Base-by-base conservation (phyloP, 495 filamentous ascomycete species). In the Podospora conica region DNA sequence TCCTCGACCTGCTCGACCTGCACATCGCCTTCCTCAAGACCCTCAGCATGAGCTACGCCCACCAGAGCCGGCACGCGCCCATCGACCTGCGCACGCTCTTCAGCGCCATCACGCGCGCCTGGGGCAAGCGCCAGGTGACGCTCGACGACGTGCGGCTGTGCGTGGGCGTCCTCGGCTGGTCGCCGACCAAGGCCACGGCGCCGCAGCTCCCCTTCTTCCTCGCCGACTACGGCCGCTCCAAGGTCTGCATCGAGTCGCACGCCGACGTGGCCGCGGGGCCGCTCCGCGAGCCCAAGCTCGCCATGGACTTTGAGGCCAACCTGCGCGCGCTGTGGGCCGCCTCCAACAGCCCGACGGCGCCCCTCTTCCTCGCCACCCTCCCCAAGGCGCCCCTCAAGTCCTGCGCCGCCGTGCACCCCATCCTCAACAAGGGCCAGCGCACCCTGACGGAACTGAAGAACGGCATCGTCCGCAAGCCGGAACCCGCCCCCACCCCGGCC, bases 41-140 rank as follows among this genome's bases (percentile, higher is more conserved):
- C 21, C 74, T 88, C 21, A 83, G 79, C 21, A 72, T 88, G 60
- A 83, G 88, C 64, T 82, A 82, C 65, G 86, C 86, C 0, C 89
- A 92, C 77, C 85, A 90, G 77, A 87, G 88, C 69, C 77, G 79
- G 9, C 71, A 80, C 48, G 81, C 83, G 0, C 86, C 88, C 10
- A 81, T 81, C 48, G 86, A 90, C 71, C 68, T 90, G 28, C 79
- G 79, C n/a, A 73, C 70, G 2, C 75, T 91, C 8, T 82, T 78
- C 48, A 81, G 83, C 5, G 79, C 81, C 64, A 77, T 89, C 55
- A 80, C 84, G 6, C 81, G 81, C 66, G 73, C 82, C 53, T 91
- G 88, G 88, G 81, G 84, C 53, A 86, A 85, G 74, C 80, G 87
- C 33, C 77, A 71, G 63, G 85, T 90, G 6, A 80, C 75, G 0